Base-by-base conservation (phyloP, 441 rosid genomes). In the Corymbia citriodora region DNA sequence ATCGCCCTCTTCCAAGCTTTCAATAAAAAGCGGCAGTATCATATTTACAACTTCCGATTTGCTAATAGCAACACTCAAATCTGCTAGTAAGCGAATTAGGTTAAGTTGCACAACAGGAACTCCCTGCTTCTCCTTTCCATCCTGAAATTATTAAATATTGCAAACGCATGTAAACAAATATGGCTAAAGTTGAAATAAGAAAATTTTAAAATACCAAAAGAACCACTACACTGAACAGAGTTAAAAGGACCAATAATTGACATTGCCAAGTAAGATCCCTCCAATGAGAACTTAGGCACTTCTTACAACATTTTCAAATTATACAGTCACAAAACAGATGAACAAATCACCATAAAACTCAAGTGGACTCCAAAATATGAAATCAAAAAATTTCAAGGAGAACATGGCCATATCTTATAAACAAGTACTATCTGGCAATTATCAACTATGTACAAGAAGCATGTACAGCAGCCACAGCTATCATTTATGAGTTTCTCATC, bases 1-100 rank as follows among this genome's bases (percentile, higher is more conserved):
- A 93, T 97, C 99, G 82, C 99, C 99, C 98, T 97, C 99, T 94
- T 98, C 99, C 92, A 98, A 94, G 92, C 94, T 97, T 96, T 98
- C 99, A 92, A 98, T 94, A 94, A 96, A 98, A 92, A 97, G 98
- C 17, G 99, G 99, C 93, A 98, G 93, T 91, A 98, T 96, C 99
- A 97, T 96, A 95, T 98, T 99, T 59, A 98, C 98, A 92, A 97
- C 97, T 92, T 97, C 99, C 88, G 99, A 94, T 95, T 96, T 98
- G 93, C 94, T 94, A 91, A 97, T 97, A 90, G 97, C 95, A 89
- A 96, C 99, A 92, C 96, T 97, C 91, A 98, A 90, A 96, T 98
- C 99, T 94, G 99, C 98, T 82, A 98, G 96, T 93, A 98, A 93
- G 82, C 96, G 95, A 91, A 98, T 98, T 82, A 96, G 91, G 93